Evolutionary conservation across 768 basidiomycete species (phyloP).

Genomic region (Leccinum ochraceum): DNA sequence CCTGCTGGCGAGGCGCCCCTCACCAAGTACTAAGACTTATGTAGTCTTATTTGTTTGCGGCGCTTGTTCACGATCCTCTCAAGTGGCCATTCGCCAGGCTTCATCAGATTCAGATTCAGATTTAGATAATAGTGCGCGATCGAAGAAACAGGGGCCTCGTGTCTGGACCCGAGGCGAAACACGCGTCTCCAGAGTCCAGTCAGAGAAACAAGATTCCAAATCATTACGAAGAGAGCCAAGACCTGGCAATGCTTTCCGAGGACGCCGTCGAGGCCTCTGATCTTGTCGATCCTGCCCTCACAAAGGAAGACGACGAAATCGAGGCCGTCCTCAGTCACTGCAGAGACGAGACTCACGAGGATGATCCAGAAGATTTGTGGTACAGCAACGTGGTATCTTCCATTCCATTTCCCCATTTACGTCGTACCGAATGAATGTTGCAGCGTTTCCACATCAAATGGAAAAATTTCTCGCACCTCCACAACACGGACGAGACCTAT

Average conservation of each 20-base stretch:
- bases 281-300: slow-evolving; percentile 53
- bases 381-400: slow-evolving; percentile 78
- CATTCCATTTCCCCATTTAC: background rate
- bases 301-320: slow-evolving; percentile 80
- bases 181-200: slow-evolving; percentile 58
- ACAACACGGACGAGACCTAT: slow-evolving; percentile 99
- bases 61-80: slow-evolving; percentile 13
- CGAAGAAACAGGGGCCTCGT: slow-evolving; percentile 80
- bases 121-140: slow-evolving; percentile 81
- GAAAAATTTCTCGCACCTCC: slow-evolving; percentile 97
- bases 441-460: slow-evolving; percentile 99
- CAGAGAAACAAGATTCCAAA: slow-evolving; percentile 79
- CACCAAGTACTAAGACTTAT: no score
- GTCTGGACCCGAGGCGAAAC: slow-evolving; percentile 60
- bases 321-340: slow-evolving; percentile 87
- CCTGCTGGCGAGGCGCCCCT: no score
- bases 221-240: slow-evolving; percentile 75
- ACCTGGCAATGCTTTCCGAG: slow-evolving; percentile 67
- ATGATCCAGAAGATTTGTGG: slow-evolving; percentile 81
- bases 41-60: slow-evolving; percentile 2
- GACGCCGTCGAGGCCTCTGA: slow-evolving; percentile 51
- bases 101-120: slow-evolving; percentile 67
- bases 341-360: slow-evolving; percentile 81
- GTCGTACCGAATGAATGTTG: slow-evolving; percentile 12
- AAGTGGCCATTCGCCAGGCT: slow-evolving; percentile 54